These are phyloP conservation scores for Saccharomyces kudriavzevii DNA, from an alignment of 805 yeast species.

Conservation along the genomic window DNA sequence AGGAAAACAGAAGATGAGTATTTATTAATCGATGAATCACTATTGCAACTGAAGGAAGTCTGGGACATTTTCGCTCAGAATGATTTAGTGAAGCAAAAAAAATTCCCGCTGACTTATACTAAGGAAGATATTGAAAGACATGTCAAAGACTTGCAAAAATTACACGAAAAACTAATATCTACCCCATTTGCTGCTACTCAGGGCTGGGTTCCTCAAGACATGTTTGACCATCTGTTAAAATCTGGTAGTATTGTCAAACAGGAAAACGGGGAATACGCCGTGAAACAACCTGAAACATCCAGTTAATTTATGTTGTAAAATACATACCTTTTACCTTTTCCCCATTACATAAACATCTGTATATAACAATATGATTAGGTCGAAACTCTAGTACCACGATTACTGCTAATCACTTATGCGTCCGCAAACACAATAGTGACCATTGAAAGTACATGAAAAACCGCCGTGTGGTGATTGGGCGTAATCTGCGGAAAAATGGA, in stretches of 20 bases:
- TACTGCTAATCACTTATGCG: no score
- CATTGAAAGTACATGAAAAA: background rate
- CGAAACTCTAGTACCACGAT: background rate
- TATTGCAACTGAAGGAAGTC: constrained; percentile 56
- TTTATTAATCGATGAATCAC: constrained; percentile 56
- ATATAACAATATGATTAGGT: background rate
- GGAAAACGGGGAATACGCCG: constrained; percentile 46
- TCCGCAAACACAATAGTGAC: background rate
- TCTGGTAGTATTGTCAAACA: constrained; percentile 61
- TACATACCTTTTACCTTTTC: background rate
- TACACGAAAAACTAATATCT: constrained; percentile 58
- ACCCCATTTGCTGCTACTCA: constrained; percentile 84
- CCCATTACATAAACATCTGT: background rate
- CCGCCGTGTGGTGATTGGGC: background rate
- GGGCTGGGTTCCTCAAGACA: constrained; percentile 94
- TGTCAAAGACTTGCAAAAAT: constrained; percentile 49
- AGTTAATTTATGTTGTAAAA: background rate
- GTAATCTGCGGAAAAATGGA: background rate
- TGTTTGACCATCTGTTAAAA: constrained; percentile 63
- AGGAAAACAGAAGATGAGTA: constrained; percentile 49
- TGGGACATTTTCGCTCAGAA: constrained; percentile 62
- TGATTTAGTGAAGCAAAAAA: constrained; percentile 41
- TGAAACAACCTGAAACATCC: constrained; percentile 5
- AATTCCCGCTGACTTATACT: constrained; percentile 55
- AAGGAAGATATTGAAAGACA: constrained; percentile 53